Conservation (phyloP, 2,329 filamentous ascomycete genomes). For the Fusarium keratoplasticum region DNA sequence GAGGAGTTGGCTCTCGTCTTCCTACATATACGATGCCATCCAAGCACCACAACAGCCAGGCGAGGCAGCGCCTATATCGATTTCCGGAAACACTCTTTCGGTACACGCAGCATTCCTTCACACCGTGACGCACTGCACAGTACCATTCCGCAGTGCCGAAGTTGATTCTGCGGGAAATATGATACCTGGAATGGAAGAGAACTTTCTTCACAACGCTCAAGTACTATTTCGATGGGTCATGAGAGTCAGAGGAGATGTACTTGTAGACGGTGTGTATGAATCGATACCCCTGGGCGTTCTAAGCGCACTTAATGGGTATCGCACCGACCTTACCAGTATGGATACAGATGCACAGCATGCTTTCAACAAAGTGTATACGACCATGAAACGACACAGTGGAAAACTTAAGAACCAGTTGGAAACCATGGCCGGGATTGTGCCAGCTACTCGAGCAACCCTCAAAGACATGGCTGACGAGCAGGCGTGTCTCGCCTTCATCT, state of each 20-base stretch:
- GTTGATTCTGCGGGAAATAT: background rate
- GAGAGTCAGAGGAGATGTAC: background rate
- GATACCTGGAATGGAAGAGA: background rate
- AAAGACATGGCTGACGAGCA: background rate
- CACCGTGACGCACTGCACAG: background rate
- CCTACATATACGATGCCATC: background rate
- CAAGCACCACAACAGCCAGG: no score
- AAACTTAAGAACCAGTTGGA: background rate
- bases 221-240: background rate
- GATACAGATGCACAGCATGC: fast-evolving
- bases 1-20: background rate
- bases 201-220: background rate
- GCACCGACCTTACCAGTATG: background rate
- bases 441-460: background rate
- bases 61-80: background rate
- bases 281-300: background rate
- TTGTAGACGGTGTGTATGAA: background rate
- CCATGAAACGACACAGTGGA: background rate
- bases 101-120: background rate
- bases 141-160: background rate
- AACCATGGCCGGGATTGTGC: background rate
- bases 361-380: background rate
- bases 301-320: background rate
- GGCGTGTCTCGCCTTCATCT: background rate
- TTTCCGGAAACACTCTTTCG: background rate